Percentiles rank a stretch among this genome's conserved stretches.
phyloP scores from a whole-genome alignment of 1,284 basidiomycete genomes.

The Ganoderma sinense region DNA sequence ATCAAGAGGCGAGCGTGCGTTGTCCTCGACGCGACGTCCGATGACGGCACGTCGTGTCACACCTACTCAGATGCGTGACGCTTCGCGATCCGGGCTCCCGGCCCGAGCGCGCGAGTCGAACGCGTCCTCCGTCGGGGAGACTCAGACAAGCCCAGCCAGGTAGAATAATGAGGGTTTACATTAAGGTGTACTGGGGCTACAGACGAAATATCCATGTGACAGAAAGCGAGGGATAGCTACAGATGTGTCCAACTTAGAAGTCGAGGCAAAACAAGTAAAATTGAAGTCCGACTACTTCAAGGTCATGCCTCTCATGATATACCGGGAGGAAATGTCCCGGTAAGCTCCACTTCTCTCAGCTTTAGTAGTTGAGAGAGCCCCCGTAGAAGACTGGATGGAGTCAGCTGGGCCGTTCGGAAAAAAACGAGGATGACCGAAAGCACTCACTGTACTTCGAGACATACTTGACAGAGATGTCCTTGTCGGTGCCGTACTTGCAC shows the following conservation, averaged over 20 bases:
- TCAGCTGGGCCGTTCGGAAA: too few species aligned
- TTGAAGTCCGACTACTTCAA: neutral
- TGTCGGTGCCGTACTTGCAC: constrained; percentile 34
- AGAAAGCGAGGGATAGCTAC: neutral
- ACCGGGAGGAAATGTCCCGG: neutral
- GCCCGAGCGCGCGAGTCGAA: neutral
- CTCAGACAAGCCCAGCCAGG: neutral
- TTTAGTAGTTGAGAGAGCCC: constrained; percentile 14
- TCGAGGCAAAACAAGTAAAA: neutral
- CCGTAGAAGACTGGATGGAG: constrained; percentile 32
- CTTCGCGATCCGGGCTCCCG: neutral
- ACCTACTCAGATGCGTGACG: neutral
- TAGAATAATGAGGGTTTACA: neutral
- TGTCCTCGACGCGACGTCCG: constrained; percentile 2
- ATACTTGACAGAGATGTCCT: constrained; percentile 41
- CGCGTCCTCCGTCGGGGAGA: neutral
- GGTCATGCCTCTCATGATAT: neutral
- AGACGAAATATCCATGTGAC: neutral
- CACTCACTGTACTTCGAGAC: constrained; percentile 41
- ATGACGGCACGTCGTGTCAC: constrained; percentile 8
- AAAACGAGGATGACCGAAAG: neutral
- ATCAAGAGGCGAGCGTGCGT: neutral
- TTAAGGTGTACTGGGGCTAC: neutral
- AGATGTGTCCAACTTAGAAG: neutral
- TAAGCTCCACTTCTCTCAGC: neutral